Conservation (phyloP, 805 yeast species). For the Brettanomyces custersianus region DNA sequence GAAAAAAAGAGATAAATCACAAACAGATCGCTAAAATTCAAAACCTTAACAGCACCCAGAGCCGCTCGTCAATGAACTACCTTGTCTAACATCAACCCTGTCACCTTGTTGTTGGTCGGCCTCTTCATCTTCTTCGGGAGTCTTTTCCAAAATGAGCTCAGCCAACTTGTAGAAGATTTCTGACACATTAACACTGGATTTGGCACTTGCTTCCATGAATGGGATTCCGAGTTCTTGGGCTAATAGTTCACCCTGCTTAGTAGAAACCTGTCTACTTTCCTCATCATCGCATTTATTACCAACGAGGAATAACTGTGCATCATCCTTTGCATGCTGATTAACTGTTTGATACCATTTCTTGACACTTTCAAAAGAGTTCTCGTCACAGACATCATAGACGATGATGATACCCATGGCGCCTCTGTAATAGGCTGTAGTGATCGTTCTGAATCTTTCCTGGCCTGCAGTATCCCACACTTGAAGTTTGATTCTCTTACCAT, state of each 20-base stretch:
- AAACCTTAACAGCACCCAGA: slow-evolving; percentile 21
- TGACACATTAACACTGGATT: slow-evolving; percentile 85
- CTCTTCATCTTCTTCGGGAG: slow-evolving; percentile 32
- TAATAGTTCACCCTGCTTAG: slow-evolving; percentile 83
- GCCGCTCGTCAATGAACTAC: slow-evolving; percentile 3
- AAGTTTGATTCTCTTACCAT: slow-evolving; percentile 85
- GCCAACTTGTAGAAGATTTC: slow-evolving; percentile 88
- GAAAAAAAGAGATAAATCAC: neutral
- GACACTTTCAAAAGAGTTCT: slow-evolving; percentile 85
- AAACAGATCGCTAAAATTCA: neutral
- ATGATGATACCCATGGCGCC: slow-evolving; percentile 85
- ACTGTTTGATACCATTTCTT: slow-evolving; percentile 95
- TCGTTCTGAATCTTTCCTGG: slow-evolving; percentile 92
- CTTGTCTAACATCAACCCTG: slow-evolving; percentile 21
- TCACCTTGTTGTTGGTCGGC: slow-evolving; percentile 8
- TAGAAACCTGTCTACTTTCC: slow-evolving; percentile 75
- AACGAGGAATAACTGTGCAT: slow-evolving; percentile 86
- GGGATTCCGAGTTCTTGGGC: slow-evolving; percentile 85
- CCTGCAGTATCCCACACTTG: slow-evolving; percentile 98
- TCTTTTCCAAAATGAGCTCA: slow-evolving; percentile 73
- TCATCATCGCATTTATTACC: slow-evolving; percentile 95
- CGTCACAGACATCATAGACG: slow-evolving; percentile 80
- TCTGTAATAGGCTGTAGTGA: slow-evolving; percentile 86
- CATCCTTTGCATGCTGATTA: slow-evolving; percentile 93
- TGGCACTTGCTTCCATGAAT: slow-evolving; percentile 94